These are phyloP conservation scores for Lonicera japonica DNA, from an alignment of 129 eudicot species.

Conservation along the genomic window DNA sequence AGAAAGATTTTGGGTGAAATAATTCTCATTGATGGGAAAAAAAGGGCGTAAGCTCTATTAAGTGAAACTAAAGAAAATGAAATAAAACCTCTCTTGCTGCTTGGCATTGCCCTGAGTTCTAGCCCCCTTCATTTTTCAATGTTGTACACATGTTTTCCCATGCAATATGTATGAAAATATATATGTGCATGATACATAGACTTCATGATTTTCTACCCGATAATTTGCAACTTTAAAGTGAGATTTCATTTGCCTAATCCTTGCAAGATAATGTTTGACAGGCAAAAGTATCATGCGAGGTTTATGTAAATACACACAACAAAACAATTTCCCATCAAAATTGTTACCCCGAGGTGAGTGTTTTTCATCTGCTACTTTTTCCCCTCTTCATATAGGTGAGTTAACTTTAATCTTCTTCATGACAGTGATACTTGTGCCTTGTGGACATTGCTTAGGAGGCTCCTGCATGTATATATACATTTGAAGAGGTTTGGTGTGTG, in stretches of 20 bases:
- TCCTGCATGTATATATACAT: background rate
- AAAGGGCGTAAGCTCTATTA: too few relatives aligned
- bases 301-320: slow-evolving; percentile 40
- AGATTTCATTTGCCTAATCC: background rate
- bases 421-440: slow-evolving; percentile 21
- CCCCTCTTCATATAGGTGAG: background rate
- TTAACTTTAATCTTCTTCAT: slow-evolving; percentile 14
- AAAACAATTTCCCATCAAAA: slow-evolving; percentile 53
- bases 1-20: too few relatives aligned
- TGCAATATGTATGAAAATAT: too few relatives aligned
- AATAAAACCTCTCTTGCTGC: too few relatives aligned
- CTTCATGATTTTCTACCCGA: too few relatives aligned
- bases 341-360: slow-evolving; percentile 67
- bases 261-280: slow-evolving; percentile 18
- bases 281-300: slow-evolving; percentile 70
- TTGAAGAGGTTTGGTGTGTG: slow-evolving; percentile 6
- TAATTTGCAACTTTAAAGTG: too few relatives aligned
- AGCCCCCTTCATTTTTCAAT: too few relatives aligned
- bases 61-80: too few relatives aligned
- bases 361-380: background rate
- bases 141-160: too few relatives aligned
- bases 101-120: too few relatives aligned
- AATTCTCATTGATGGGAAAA: too few relatives aligned
- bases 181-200: too few relatives aligned
- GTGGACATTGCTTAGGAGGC: slow-evolving; percentile 14